Conservation (phyloP, 139 green algal species). For the Gonium pectorale region DNA sequence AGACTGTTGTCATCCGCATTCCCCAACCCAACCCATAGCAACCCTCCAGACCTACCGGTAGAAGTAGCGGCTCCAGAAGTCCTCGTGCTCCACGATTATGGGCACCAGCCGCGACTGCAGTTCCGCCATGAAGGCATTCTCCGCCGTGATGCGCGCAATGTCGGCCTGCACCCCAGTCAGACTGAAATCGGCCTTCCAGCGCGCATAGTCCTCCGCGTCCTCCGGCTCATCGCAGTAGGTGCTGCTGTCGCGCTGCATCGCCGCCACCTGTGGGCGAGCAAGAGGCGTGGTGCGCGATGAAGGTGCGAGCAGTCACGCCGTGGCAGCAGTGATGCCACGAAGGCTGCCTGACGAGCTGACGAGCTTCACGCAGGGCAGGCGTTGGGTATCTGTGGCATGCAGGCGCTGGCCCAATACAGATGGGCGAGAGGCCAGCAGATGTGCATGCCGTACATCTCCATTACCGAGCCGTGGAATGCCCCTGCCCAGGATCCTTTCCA, state of each 20-base stretch:
- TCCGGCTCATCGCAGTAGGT: slow-evolving; percentile 97
- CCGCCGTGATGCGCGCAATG: slow-evolving; percentile 61
- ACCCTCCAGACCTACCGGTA: slow-evolving; percentile 68
- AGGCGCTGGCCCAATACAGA: too few species aligned
- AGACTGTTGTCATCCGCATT: neutral
- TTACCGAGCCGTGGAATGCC: too few species aligned
- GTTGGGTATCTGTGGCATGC: too few species aligned
- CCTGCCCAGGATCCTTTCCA: too few species aligned
- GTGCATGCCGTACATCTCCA: too few species aligned
- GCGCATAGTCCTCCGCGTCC: slow-evolving; percentile 78
- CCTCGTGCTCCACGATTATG: slow-evolving; percentile 90
- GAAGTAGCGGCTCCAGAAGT: slow-evolving; percentile 96
- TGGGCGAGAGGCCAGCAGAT: too few species aligned
- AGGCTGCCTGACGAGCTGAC: too few species aligned
- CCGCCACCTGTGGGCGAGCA: slow-evolving; percentile 62
- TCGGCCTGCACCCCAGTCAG: slow-evolving; percentile 66
- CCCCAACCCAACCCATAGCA: neutral
- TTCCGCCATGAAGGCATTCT: slow-evolving; percentile 86
- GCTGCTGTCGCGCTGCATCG: slow-evolving; percentile 90
- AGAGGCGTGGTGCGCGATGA: too few species aligned
- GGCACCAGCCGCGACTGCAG: slow-evolving; percentile 90
- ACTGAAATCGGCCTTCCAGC: slow-evolving; percentile 68
- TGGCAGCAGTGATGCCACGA: too few species aligned
- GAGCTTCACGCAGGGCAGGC: too few species aligned
- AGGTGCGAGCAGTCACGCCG: too few species aligned